Base-by-base conservation (phyloP, 2,329 filamentous ascomycete species). In the Fusarium sp. region DNA sequence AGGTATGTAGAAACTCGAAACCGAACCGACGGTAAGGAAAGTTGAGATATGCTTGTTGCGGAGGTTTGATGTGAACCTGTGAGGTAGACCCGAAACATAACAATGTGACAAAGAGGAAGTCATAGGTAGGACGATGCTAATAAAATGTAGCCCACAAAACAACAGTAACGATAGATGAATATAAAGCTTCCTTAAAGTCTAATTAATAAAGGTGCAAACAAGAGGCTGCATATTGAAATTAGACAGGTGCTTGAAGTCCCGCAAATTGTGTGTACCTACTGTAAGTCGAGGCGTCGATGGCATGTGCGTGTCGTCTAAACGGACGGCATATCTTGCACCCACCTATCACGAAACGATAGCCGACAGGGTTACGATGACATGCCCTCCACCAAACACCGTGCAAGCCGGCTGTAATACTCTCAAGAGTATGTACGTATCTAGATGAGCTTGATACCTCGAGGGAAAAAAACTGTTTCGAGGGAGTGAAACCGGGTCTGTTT, bases 301-400 rank as follows among this genome's bases (percentile, higher is more conserved):
- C 50, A 63, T 66, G 66, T 69, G 50, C 51, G 33, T 54, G 48
- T 67, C 64, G 66, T 45, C 39, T 61, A 49, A 68, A 54, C 56
- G 62, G 57, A 73, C 71, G 71, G 71, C 71, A 73, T 72, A 73
- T 73, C 66, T 73, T 67, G 63, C 71, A 58, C 71, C 71, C 71
- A 73, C 71, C 71, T 73, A 73, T 73, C 71, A 73, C 49, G 54
- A 50, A 50, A 64, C 66, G 62, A 58, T 41, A 54, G 42, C 29
- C 37, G 67, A 65, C 67, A 70, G 46, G 67, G 67, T 55, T 53
- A 15, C 27, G 66, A 65, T 40, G 53, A 52, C 54, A 68, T 51
- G 18, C 41, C 48, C 35, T 50, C 61, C 49, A 52, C 54, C 63
- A 63, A 67, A 61, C 58, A 65, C 60, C 55, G 65, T 66, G 55